phyloP scores from a whole-genome alignment of 179 eudicot genomes.

The Dionaea muscipula region DNA sequence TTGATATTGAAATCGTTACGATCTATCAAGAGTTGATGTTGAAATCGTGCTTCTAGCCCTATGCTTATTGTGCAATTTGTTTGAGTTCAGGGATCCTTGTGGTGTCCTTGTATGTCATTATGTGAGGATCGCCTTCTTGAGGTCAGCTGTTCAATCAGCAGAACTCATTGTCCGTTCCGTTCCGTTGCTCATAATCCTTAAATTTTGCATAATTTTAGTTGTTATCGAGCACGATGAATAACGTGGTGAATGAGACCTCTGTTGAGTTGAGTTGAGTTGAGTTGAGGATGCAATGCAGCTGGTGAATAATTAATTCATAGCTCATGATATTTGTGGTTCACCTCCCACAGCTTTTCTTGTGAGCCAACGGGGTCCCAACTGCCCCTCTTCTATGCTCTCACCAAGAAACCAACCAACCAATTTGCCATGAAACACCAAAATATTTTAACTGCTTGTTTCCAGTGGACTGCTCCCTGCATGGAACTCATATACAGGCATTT shows the following conservation, averaged over 20 bases:
- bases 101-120: too few species aligned
- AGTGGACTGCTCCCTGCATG: slow-evolving; percentile 62
- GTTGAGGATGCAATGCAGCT: neutral
- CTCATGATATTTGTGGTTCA: slow-evolving; percentile 34
- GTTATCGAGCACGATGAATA: too few species aligned
- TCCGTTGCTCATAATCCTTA: too few species aligned
- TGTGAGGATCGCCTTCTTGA: too few species aligned
- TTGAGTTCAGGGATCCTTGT: too few species aligned
- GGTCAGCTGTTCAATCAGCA: too few species aligned
- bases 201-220: too few species aligned
- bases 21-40: too few species aligned
- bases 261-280: neutral
- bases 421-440: neutral
- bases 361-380: slow-evolving; percentile 44
- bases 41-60: too few species aligned
- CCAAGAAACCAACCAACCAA: slow-evolving; percentile 17
- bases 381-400: slow-evolving; percentile 8
- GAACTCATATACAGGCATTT: slow-evolving; percentile 33
- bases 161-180: too few species aligned
- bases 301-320: slow-evolving; percentile 4
- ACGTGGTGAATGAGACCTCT: neutral
- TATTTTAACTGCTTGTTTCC: slow-evolving; percentile 34
- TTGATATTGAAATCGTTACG: too few species aligned
- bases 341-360: slow-evolving; percentile 32
- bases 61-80: too few species aligned